Evolutionary conservation across 2,329 filamentous ascomycete species (phyloP).

Genomic region (Penicillium occitanis): DNA sequence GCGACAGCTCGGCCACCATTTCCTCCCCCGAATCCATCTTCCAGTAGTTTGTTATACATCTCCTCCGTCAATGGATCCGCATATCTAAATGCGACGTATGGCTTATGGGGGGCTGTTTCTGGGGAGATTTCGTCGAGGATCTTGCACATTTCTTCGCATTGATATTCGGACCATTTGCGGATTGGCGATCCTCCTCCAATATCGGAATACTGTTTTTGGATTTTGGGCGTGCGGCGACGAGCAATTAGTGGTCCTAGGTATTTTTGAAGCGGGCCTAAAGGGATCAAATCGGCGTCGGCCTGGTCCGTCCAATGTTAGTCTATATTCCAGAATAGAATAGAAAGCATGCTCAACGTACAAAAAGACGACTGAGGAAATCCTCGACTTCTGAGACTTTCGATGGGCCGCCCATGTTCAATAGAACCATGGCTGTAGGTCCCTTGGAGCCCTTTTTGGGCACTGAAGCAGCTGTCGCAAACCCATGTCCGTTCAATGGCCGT

Average conservation of each 20-base stretch:
- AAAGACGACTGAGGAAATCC: conserved; percentile 84
- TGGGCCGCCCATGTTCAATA: conserved; percentile 98
- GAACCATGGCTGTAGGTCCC: conserved; percentile 95
- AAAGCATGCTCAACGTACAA: conserved; percentile 59
- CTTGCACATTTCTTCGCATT: conserved; percentile 95
- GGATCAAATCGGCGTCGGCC: conserved; percentile 92
- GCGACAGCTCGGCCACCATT: conserved; percentile 91
- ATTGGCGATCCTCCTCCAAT: conserved; percentile 99
- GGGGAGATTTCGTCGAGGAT: conserved; percentile 87
- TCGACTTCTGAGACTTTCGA: conserved; percentile 84
- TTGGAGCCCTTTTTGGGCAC: conserved; percentile 69
- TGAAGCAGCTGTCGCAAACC: conserved; percentile 63
- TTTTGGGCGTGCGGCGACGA: conserved; percentile 86
- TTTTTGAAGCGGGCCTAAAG: conserved; percentile 84
- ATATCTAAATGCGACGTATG: conserved; percentile 96
- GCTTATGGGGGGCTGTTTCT: conserved; percentile 92
- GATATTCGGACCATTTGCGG: conserved; percentile 95
- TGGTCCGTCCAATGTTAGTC: conserved; percentile 38
- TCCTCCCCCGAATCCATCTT: conserved; percentile 86
- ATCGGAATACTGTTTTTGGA: conserved; percentile 88
- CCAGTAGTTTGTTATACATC: conserved; percentile 79
- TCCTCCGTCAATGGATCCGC: conserved; percentile 90
- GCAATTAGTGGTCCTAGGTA: conserved; percentile 90
- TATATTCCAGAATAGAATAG: conserved; percentile 20
- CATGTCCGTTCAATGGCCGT: conserved; percentile 29